phyloP scores from a whole-genome alignment of 2,329 filamentous ascomycete species.

The Daldinia eschscholtzii region DNA sequence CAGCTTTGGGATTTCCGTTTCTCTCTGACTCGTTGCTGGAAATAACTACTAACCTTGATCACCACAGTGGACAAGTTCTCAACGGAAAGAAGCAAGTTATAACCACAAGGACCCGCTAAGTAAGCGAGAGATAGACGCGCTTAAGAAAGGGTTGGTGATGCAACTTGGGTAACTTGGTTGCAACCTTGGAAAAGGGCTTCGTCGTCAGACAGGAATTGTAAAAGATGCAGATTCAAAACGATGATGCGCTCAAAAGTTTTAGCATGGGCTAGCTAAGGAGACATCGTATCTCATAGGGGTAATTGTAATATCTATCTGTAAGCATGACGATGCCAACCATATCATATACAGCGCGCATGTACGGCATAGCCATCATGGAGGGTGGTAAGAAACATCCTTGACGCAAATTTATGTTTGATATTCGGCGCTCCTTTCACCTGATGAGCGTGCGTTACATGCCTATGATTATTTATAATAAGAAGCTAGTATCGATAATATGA shows the following conservation, averaged over 20 bases:
- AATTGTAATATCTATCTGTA: not conserved
- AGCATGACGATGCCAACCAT: too few relatives aligned
- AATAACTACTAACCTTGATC: not conserved
- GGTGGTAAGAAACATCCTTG: not conserved
- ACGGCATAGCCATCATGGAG: not conserved
- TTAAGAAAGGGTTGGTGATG: conserved; percentile 1
- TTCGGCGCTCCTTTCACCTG: not conserved
- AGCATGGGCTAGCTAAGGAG: not conserved
- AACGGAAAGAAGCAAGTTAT: not conserved
- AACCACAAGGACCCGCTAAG: not conserved
- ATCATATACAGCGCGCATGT: not conserved
- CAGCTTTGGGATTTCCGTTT: not conserved
- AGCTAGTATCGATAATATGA: too few relatives aligned
- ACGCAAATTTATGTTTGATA: not conserved
- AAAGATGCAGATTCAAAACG: not conserved
- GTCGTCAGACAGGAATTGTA: not conserved
- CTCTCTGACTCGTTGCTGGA: not conserved
- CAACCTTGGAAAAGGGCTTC: not conserved
- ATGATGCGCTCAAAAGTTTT: not conserved
- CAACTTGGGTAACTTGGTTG: not conserved
- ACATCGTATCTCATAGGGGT: not conserved
- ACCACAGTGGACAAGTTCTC: not conserved
- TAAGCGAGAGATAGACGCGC: not conserved
- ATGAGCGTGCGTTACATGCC: not conserved
- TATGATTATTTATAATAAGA: not conserved